Base-by-base conservation (phyloP, 2,329 filamentous ascomycete genomes). In the Tricladium varicosporioides region DNA sequence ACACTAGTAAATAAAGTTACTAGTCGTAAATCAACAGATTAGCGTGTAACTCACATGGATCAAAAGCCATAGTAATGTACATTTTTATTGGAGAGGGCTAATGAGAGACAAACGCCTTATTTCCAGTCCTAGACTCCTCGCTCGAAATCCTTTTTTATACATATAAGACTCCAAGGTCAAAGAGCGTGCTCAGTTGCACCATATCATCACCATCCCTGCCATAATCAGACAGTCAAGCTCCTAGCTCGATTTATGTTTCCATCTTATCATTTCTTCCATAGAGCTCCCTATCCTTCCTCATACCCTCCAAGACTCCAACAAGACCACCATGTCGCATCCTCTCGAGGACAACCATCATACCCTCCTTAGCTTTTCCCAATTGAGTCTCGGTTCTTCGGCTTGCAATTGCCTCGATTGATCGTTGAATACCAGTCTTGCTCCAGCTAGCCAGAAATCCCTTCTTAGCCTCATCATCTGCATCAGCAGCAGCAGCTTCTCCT, bases 331-430 rank as follows among this genome's bases (percentile, higher is more conserved):
- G 77, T 53, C 87, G 77, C 68, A 90, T 72, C 48, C 89, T 79
- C 72, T 92, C 88, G 18, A 94, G 78, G 8, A 94, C 89, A 40
- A 92, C 83, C 56, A 83, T 85, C 90, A 94, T 93, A 49, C 90
- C 90, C 70, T 92, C 88, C 50, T 88, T 85, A 64, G 88, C 90
- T 75, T 92, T 92, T 51, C 87, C 85, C 66, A 93, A 80, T 69
- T 90, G 88, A 66, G 88, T 87, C 63, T 87, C 83, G 5, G 90
- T 91, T 70, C 90, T 88, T 68, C 85, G 87, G 42, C 89, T 85
- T 10, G 88, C 89, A 59, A 93, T 86, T 53, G 82, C 82, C 75
- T 94, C 90, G 67, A 94, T 92, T 67, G 86, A 91, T 62, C 87
- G 79, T 71, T 92, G 88, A 47, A 93, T 82, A n/a, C 87, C 82